These are phyloP conservation scores for Pythium guiyangense DNA, from an alignment of 352 stramenopile genomes.

Conservation along the genomic window DNA sequence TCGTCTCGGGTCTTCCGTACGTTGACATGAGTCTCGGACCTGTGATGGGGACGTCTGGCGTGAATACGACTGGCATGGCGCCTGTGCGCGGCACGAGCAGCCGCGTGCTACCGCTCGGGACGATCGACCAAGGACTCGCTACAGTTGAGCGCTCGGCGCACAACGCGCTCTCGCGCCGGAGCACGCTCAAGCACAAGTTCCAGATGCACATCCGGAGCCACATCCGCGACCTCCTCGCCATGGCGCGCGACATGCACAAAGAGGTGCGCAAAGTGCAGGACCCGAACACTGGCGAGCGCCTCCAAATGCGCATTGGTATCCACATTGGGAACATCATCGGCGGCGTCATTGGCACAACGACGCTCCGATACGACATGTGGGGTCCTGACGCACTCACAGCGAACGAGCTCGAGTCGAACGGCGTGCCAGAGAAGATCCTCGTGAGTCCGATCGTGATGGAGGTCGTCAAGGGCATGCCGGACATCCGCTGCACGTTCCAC, in stretches of 20 bases:
- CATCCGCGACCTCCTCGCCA: conserved; percentile 71
- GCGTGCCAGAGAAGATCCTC: conserved; percentile 73
- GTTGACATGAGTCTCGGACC: conserved; percentile 79
- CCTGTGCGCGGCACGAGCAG: conserved; percentile 26
- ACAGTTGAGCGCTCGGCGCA: conserved; percentile 14
- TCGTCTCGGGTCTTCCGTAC: conserved; percentile 81
- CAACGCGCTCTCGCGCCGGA: conserved; percentile 26
- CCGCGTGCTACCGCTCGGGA: conserved; percentile 42
- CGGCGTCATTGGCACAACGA: conserved; percentile 82
- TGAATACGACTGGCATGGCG: conserved; percentile 4
- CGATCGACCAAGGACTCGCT: conserved; percentile 11
- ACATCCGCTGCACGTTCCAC: conserved; percentile 80
- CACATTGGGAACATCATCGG: conserved; percentile 88
- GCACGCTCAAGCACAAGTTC: conserved; percentile 78
- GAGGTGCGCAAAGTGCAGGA: conserved; percentile 81
- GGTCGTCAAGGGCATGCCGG: conserved; percentile 78
- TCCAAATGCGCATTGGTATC: conserved; percentile 88
- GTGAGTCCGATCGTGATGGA: conserved; percentile 79
- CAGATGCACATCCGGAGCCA: conserved; percentile 80
- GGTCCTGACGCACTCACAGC: conserved; percentile 75
- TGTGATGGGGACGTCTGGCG: conserved; percentile 23
- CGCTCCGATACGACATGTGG: conserved; percentile 88
- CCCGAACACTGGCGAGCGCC: conserved; percentile 73
- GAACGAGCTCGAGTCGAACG: conserved; percentile 86
- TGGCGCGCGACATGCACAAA: conserved; percentile 87